Evolutionary conservation across 176 grass and related monocot genomes (phyloP).

Genomic region (Triticum dicoccoides): DNA sequence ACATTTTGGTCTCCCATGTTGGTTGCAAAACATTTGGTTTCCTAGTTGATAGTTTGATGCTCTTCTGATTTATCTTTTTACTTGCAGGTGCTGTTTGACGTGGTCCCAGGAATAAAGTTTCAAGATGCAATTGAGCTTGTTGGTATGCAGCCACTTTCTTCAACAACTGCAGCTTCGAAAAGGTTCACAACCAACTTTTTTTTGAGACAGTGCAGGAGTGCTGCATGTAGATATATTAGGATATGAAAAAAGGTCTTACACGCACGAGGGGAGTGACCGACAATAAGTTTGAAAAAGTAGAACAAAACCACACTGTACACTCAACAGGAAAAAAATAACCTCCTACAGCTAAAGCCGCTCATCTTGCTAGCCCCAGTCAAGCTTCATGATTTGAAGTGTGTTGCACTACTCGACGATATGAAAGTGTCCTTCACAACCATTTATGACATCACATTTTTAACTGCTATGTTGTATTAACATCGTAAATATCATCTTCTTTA

Average conservation of each 20-base stretch:
- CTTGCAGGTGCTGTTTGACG: constrained; percentile 78
- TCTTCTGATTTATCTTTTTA: background rate
- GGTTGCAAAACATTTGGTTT: background rate
- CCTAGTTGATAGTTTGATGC: background rate
- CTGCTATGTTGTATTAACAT: constrained; percentile 5
- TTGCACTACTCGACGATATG: background rate
- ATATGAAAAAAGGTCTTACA: background rate
- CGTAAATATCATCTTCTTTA: background rate
- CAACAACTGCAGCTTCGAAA: constrained; percentile 67
- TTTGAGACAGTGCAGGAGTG: background rate
- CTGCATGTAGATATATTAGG: background rate
- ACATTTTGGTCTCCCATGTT: background rate
- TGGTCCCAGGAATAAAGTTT: constrained; percentile 84
- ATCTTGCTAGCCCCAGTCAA: background rate
- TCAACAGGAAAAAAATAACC: background rate
- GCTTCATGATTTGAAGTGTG: background rate
- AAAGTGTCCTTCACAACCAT: background rate
- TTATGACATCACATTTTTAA: background rate
- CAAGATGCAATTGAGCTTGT: constrained; percentile 85
- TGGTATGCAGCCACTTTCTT: constrained; percentile 75
- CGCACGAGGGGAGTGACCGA: background rate
- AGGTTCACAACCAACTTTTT: constrained; percentile 56
- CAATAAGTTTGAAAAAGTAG: background rate
- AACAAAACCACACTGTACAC: background rate
- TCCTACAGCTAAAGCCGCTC: background rate